Base-by-base conservation (phyloP, 805 yeast genomes). In the Yarrowia bubula region DNA sequence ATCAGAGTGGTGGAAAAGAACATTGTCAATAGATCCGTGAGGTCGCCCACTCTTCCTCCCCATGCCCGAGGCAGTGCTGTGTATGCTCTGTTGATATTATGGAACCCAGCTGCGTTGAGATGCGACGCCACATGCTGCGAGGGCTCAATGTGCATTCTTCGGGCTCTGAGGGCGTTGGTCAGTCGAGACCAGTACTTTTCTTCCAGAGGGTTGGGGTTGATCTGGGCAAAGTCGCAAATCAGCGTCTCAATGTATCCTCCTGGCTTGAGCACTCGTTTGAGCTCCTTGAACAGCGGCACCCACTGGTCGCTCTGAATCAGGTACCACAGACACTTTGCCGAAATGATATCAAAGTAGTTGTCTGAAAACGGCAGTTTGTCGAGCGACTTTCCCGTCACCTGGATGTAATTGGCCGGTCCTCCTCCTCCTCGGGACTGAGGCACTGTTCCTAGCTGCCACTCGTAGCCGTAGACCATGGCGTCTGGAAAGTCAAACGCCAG, bases 241-340 rank as follows among this genome's bases (percentile, higher is more conserved):
- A 70, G 51, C n/a, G 73, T 51, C 48, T 73, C 76, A 8, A 74
- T 38, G 48, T 68, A 70, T 3, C 76, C 76, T 9, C 73, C 75
- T 2, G 76, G 76, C 61, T 74, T 74, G 39, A 73, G 69, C 10
- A 73, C 69, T 37, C 76, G 66, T 28, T 18, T 55, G 28, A 74
- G 62, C 55, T 73, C 76, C 18, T 53, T 60, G n/a, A 74, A 47
- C 4, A 69, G 69, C 1, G 58, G 69, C 10, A 64, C 71, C 73
- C 74, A 72, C 43, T 72, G 70, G 44, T 68, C 58, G 32, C 44
- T 48, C 43, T 67, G 67, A 18, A 73, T 64, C 32, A 70, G 58
- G 55, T 73, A 73, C 76, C 76, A 73, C 38, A 74, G 64, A 4
- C 74, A 70, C 44, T 70, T 71, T n/a, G 76, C 73, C 15, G 70